Evolutionary conservation across 192 early-diverging fungal genomes (phyloP), one percentile per base, ranked within the genome.

Genomic region (Backusella mclennaniae): DNA sequence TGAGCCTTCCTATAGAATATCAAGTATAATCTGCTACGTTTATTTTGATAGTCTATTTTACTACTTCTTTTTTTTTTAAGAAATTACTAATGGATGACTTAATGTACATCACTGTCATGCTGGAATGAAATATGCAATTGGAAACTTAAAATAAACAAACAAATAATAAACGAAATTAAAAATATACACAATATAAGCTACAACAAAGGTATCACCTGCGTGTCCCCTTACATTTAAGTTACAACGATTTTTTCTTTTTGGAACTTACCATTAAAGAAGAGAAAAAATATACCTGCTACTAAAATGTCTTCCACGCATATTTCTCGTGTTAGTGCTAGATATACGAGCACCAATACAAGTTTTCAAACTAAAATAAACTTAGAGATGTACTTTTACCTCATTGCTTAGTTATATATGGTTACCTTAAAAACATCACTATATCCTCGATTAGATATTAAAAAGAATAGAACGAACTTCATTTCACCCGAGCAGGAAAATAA

Each of bases 171-270:
- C 26, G 56, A 63, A 63, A 63, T 63, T 26, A 63, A 63, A 49
- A 49, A 63, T 63, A 29, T 63, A 63, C 56, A 26, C 11, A 29
- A 12, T 26, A 63, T 29, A 63, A 63, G 23, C 11, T 26, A 63
- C 56, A 63, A 63, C 56, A 63, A 11, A 63, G 21, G 12, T 29
- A 63, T 63, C 56, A 63, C 19, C 56, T 63, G 56, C 29, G 23
- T 8, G 29, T 29, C 56, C 23, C 56, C 56, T 63, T 29, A 63
- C 23, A 63, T 63, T 63, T 63, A 63, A 63, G 56, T 63, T 63
- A 63, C 56, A 63, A 63, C 56, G 56, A 63, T 63, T 29, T 63
- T 63, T 63, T 63, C 21, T 59, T 63, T 63, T 63, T 63, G 23
- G 56, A 29, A 63, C 56, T 63, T 63, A 14, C 23, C 9, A 29